Base-by-base conservation (phyloP, 164 flowering plant species). In the Vitis riparia region DNA sequence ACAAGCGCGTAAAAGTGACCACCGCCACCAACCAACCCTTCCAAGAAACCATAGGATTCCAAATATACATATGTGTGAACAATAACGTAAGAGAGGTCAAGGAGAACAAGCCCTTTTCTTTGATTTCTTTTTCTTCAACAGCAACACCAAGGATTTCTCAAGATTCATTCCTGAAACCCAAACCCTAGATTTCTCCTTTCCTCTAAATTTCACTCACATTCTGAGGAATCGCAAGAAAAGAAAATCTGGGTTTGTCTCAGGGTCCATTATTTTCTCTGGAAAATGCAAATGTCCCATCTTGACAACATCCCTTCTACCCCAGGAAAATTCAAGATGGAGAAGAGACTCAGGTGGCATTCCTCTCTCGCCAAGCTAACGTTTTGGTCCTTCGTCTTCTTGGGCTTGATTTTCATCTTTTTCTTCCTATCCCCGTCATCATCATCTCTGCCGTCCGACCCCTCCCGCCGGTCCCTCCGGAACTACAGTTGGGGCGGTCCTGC, bases 281-380 rank as follows among this genome's bases (percentile, higher is more conserved):
- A 55, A 80, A 79, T 77, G 85, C 76, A 76, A 62, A 76, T 78
- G 71, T 81, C 89, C 5, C 88, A 85, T 74, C 85, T 82, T 48
- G 97, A 92, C 69, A 71, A 80, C 80, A 80, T 77, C 49, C 97
- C 99, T 1, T 90, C 97, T 3, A 91, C 97, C 0, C 97, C 99
- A 2, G 99, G 99, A 1, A 94, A 94, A 69, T 89, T 94, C 89
- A 94, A 93, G 90, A 86, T 90, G 85, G 98, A 94, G 8, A 94
- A 79, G 70, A 72, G 88, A 14, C 61, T 83, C 59, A 79, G 93
- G 32, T 86, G 79, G 74, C 91, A 89, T 51, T 84, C 87, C 9
- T 82, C 89, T 5, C 66, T 89, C 2, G 78, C 85, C 15, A 91
- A 90, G 79, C 79, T 94, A 74, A 75, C 88, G 3, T 84, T 93